Conservation (phyloP, 2,329 filamentous ascomycete genomes). For the Aspergillus bombycis region DNA sequence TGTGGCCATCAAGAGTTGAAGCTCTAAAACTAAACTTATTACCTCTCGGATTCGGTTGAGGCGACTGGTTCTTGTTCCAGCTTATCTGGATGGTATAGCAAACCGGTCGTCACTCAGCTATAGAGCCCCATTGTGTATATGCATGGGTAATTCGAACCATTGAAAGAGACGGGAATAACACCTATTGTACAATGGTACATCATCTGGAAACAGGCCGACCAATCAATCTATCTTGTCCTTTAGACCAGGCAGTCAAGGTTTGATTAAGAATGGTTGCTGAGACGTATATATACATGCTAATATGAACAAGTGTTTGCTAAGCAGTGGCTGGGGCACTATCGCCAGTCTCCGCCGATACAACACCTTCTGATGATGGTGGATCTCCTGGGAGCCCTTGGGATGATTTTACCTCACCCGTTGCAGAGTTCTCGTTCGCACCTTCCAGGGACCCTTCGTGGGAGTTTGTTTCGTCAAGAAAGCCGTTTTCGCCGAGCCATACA, state of each 20-base stretch:
- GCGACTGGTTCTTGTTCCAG: not conserved
- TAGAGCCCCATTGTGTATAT: too few relatives aligned
- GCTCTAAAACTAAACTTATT: not conserved
- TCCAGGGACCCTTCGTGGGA: not conserved
- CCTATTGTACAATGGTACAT: not conserved
- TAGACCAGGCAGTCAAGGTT: not conserved
- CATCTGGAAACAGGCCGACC: not conserved
- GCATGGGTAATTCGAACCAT: not conserved
- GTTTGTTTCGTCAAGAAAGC: slow-evolving; percentile 37
- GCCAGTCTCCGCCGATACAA: too few relatives aligned
- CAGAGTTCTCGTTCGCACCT: not conserved
- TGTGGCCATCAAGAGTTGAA: not conserved
- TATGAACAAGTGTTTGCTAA: not conserved
- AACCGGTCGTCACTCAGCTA: not conserved
- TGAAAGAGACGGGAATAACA: not conserved
- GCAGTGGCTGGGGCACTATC: not conserved
- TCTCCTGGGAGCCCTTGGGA: not conserved
- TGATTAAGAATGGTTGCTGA: not conserved
- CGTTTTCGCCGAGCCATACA: slow-evolving; percentile 45
- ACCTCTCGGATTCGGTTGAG: not conserved
- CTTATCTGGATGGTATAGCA: not conserved
- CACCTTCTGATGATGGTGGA: not conserved
- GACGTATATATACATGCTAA: not conserved
- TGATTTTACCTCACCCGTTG: not conserved
- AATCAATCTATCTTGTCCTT: not conserved